Base-by-base conservation (phyloP, 2,329 filamentous ascomycete genomes). In the Fusarium musae region DNA sequence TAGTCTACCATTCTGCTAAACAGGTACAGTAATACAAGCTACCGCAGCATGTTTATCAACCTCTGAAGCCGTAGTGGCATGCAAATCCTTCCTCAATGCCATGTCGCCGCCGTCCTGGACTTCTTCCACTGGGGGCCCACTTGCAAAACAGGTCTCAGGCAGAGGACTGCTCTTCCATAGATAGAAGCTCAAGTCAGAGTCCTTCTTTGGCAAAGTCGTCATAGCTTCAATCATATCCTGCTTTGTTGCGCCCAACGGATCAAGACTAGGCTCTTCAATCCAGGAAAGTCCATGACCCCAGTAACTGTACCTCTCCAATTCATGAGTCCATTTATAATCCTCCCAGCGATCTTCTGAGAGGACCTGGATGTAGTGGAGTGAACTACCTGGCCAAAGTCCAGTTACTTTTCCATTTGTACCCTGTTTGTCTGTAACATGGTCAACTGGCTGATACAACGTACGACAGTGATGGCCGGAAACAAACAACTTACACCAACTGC, bases 401-500 rank as follows among this genome's bases (percentile, higher is more conserved):
- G 58, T 60, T 1, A 60, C 36, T 9, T 60, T 60, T 8, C 58
- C 58, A 6, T 34, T 53, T 16, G 58, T 42, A 1, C 58, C 58
- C 21, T 53, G 58, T 5, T 60, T 60, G 10, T 60, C 57, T 59
- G 8, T 2, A 10, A 21, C 0, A 34, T 32, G 9, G 6, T 36
- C 6, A 28, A n/a, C n/a, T n/a, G n/a, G n/a, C n/a, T n/a, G n/a
- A n/a, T n/a, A n/a, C n/a, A n/a, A n/a, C n/a, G n/a, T n/a, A n/a
- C n/a, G n/a, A n/a, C n/a, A n/a, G n/a, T n/a, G n/a, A n/a, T n/a
- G n/a, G n/a, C n/a, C n/a, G n/a, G n/a, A n/a, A n/a, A n/a, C n/a
- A n/a, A n/a, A n/a, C n/a, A n/a, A n/a, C 44, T 60, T 42, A 60
- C 58, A 60, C 58, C 58, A 60, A 16, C 58, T 60, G 1, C 58